phyloP scores from a whole-genome alignment of 2,329 filamentous ascomycete species.

The Pseudogymnoascus sp. region DNA sequence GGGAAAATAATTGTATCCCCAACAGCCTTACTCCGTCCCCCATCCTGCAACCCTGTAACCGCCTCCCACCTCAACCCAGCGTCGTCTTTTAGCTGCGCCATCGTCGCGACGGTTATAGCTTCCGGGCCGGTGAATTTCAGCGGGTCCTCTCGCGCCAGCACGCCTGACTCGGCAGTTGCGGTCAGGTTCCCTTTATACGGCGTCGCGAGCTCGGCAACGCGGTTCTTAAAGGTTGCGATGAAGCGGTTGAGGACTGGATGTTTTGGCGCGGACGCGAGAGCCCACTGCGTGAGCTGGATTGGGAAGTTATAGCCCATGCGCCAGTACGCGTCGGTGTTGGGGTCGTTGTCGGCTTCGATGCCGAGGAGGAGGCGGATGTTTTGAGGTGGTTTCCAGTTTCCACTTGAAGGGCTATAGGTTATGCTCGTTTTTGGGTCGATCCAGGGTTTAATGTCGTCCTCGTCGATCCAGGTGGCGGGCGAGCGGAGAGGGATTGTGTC shows the following conservation, averaged over 20 bases:
- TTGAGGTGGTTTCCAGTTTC: background rate
- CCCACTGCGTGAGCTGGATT: slow-evolving; percentile 28
- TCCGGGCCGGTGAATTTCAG: slow-evolving; percentile 25
- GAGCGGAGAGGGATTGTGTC: slow-evolving; percentile 25
- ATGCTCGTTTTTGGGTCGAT: slow-evolving; percentile 19
- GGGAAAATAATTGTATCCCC: slow-evolving; percentile 28
- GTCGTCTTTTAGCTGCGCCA: slow-evolving; percentile 19
- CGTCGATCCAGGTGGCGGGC: slow-evolving; percentile 23
- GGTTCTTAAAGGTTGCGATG: slow-evolving; percentile 18
- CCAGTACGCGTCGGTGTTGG: slow-evolving; percentile 25
- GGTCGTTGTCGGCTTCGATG: slow-evolving; percentile 26
- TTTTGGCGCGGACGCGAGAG: slow-evolving; percentile 22
- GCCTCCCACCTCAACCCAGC: slow-evolving; percentile 26
- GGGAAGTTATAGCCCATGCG: slow-evolving; percentile 29
- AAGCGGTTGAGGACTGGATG: slow-evolving; percentile 25
- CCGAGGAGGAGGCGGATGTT: slow-evolving; percentile 24
- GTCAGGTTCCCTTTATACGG: background rate
- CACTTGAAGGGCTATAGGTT: too few relatives aligned
- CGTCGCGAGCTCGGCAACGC: slow-evolving; percentile 11
- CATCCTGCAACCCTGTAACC: slow-evolving; percentile 24
- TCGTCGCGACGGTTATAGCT: slow-evolving; percentile 24
- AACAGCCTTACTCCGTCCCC: slow-evolving; percentile 24
- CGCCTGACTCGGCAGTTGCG: slow-evolving; percentile 9
- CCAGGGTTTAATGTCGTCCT: slow-evolving; percentile 23
- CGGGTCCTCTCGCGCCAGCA: slow-evolving; percentile 22